Evolutionary conservation across 495 filamentous ascomycete genomes (phyloP), one percentile per base, ranked within the genome.

Genomic region (Aspergillus sparsus): DNA sequence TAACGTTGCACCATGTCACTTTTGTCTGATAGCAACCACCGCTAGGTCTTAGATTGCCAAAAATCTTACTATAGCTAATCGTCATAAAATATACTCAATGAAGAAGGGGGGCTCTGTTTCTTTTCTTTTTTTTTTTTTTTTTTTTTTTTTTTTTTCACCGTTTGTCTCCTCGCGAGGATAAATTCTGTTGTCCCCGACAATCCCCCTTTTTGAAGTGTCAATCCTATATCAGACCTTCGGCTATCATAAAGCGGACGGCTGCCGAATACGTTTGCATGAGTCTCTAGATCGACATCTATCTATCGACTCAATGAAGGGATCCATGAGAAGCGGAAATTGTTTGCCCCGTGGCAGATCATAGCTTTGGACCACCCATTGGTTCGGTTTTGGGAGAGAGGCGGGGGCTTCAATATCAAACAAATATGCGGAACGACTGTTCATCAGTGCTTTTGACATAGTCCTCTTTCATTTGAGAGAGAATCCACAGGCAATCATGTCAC

Each of bases 241-340:
- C 44, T 13, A 46, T 61, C 35, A 54, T 42, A 42, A 53, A 62
- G 52, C 61, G 53, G 66, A 45, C 55, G 57, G 53, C 63, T 50
- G 59, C 63, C 59, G 66, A 57, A 46, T 64, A 66, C 66, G 63
- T 69, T 69, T 69, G 66, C 63, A 64, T 52, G 46, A 52, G 15
- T 12, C 44, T 33, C 36, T 59, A 35, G 35, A 46, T 15, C 46
- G 35, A 55, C 49, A 46, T 16, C 52, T 56, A 39, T 55, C 16
- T 52, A 55, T 61, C 60, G 58, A 56, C 55, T 47, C 46, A 27
- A 53, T 39, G 49, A 35, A n/a, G 35, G 53, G 44, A 61, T 10
- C 50, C 50, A 42, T 49, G 21, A 55, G 57, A 49, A 54, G 44
- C 41, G 16, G 57, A 34, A 18, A 49, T 58, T 68, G 62, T 68